Base-by-base conservation (phyloP, 129 eudicot species). In the Helianthus tuberosus region DNA sequence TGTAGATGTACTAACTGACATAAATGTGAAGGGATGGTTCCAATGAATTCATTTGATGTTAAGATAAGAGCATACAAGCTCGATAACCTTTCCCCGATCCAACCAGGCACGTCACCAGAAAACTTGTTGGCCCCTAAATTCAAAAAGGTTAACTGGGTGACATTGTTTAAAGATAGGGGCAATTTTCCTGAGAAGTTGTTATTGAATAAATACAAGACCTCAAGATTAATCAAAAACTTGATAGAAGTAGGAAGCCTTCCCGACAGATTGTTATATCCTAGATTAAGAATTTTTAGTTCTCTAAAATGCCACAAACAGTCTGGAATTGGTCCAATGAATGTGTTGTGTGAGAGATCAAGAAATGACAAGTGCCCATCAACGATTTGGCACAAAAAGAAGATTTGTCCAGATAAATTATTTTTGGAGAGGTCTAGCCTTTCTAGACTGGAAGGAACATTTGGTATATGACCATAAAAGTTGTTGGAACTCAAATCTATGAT, bases 111-210 rank as follows among this genome's bases (percentile, higher is more conserved):
- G 8, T 16, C 7, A 7, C 62, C 62, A 17, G 62, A 17, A 55
- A 55, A 55, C 29, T 20, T 55, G 35, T 55, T 55, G 1, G 62
- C 62, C 32, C 62, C 62, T 2, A 43, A 43, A 43, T 43, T 43
- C 47, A 43, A 43, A 43, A 43, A 43, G 11, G 10, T 7, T 43
- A 62, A 62, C 15, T 0, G 13, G 2, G 67, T 32, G 25, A 44
- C 14, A 17, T 66, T 66, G 16, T 2, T 5, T 20, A 66, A 17
- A 4, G 25, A 66, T 32, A 20, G 10, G 5, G 55, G 55, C 71
- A 66, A 20, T 14, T 44, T 15, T 10, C 71, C 71, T 16, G 38
- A 17, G 71, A 66, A 66, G 54, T 1, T 66, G 32, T 66, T 66
- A 35, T 66, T 66, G 71, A 20, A 43, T 8, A 66, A n/a, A 38